Evolutionary conservation across 495 filamentous ascomycete species (phyloP), one percentile per base, ranked within the genome.

Genomic region (Aspergillus egyptiacus): DNA sequence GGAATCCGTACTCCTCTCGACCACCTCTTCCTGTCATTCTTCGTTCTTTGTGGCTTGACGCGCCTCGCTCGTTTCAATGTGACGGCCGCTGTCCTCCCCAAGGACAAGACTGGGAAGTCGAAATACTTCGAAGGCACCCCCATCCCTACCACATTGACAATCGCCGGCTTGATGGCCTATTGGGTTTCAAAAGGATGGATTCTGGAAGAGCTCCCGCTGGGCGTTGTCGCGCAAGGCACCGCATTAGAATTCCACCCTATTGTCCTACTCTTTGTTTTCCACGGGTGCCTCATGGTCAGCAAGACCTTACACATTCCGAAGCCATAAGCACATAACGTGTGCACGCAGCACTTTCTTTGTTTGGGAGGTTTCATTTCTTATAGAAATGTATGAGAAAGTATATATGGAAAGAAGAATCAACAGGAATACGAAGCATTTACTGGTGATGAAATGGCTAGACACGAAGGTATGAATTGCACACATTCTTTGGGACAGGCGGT

Each of bases 21-120:
- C 66, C 90, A 94, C 59, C 63, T 95, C 31, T 69, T 89, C 51
- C 83, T 98, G 15, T 73, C 86, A 15, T 85, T 90, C 66, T 97
- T 97, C 67, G 88, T 98, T 32, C 87, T 98, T 42, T 94, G 90
- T 70, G 93, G 94, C 27, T 78, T 98, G 44, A 94, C 91, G 10
- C 87, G 93, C 18, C 78, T 98, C 18, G 93, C 93, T 24, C 85
- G 93, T 53, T 98, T 98, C 78, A 98, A 98, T 66, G 93, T 98
- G 34, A 97, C 94, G 2, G 91, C 89, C 8, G 74, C 81, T 31
- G 78, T 79, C 47, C 76, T 98, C 11, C 93, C 93, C 37, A 96
- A 96, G 71, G 94, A 98, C 58, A 82, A 81, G 33, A 82, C 74
- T 6, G 93, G 93, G 37, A 98, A 98, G 71, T 86, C 84, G 19